phyloP scores from a whole-genome alignment of 1,284 basidiomycete species.

The Sphaerobolus stellatus region DNA sequence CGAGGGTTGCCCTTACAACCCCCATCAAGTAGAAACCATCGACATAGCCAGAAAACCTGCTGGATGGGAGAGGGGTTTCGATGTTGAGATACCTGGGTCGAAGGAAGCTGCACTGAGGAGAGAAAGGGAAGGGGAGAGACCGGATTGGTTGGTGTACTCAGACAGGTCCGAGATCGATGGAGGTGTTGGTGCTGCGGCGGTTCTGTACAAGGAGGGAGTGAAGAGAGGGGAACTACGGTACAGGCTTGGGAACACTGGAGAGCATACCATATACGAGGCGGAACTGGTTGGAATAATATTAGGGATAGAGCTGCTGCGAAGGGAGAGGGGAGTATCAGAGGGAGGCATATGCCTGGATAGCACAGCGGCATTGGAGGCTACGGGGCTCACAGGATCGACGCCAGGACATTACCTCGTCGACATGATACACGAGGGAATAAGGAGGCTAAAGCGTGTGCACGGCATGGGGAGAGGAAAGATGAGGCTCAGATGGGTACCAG shows the following conservation, averaged over 20 bases:
- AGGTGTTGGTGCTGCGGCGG: background rate
- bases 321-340: background rate
- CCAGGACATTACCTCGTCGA: background rate
- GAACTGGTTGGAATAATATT: background rate
- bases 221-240: background rate
- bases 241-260: background rate
- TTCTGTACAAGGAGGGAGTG: background rate
- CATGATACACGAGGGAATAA: background rate
- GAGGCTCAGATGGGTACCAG: constrained; percentile 17
- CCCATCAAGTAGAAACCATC: no score
- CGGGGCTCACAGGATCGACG: background rate
- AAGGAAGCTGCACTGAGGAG: no score
- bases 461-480: background rate
- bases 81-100: no score
- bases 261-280: background rate
- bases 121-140: no score
- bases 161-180: background rate
- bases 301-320: background rate
- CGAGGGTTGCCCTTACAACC: no score
- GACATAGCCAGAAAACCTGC: no score
- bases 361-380: background rate
- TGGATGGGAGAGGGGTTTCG: no score
- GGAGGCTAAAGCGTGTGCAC: no score
- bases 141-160: no score
- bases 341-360: background rate